These are phyloP conservation scores for Taiwanofungus camphoratus DNA, from an alignment of 1,284 basidiomycete genomes.

Conservation along the genomic window DNA sequence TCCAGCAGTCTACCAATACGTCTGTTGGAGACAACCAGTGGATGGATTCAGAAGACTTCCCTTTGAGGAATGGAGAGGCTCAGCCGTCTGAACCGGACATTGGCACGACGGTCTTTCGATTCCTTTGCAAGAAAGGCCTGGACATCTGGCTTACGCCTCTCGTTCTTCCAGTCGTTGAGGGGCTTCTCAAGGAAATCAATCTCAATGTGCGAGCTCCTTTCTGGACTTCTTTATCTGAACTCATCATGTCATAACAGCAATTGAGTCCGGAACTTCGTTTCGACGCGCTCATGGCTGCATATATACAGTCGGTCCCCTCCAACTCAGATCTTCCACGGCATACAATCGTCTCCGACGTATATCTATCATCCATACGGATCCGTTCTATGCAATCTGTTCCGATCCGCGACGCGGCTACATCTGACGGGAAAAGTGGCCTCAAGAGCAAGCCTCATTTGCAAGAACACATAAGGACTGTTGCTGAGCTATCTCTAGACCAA, in stretches of 20 bases:
- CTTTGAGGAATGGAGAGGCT: too few species aligned
- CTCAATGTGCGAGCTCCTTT: constrained; percentile 16
- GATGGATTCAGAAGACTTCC: too few species aligned
- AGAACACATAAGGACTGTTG: constrained; percentile 3
- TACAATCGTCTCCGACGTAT: constrained; percentile 17
- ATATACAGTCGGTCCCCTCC: constrained; percentile 16
- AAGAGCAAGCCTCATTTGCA: neutral
- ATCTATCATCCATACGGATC: constrained; percentile 13
- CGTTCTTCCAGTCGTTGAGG: constrained; percentile 15
- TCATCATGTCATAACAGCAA: constrained; percentile 15
- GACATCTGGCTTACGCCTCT: constrained; percentile 21
- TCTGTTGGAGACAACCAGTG: too few species aligned
- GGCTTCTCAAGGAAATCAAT: constrained; percentile 16
- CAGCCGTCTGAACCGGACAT: constrained; percentile 1
- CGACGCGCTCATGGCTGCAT: constrained; percentile 22
- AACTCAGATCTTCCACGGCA: neutral
- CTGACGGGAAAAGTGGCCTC: neutral
- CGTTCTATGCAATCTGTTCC: constrained; percentile 14
- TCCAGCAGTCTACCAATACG: too few species aligned
- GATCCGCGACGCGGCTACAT: constrained; percentile 1
- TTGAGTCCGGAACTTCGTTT: constrained; percentile 26
- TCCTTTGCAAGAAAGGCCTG: constrained; percentile 15
- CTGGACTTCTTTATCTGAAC: neutral
- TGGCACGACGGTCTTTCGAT: constrained; percentile 16
- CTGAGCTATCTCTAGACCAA: constrained; percentile 5